phyloP scores from a whole-genome alignment of 2,329 filamentous ascomycete genomes.

The Hymenotorrendiella dingleyae region DNA sequence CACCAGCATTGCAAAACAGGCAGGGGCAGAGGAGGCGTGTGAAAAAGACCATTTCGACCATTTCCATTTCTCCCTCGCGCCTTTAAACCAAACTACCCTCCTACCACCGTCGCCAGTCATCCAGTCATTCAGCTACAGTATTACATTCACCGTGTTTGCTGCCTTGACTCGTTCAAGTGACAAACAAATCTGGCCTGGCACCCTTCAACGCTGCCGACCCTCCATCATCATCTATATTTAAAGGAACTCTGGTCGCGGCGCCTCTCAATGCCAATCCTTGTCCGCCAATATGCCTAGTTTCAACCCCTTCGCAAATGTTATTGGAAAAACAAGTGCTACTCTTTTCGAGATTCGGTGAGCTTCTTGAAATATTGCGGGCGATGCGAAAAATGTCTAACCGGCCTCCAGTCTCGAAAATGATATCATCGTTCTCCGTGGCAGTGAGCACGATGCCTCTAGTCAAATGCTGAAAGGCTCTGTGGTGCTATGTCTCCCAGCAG shows the following conservation, averaged over 20 bases:
- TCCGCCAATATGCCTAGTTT: conserved; percentile 29
- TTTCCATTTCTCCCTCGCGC: too few relatives aligned
- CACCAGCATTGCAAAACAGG: not conserved
- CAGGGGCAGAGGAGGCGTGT: not conserved
- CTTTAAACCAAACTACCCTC: too few relatives aligned
- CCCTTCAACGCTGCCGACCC: too few relatives aligned
- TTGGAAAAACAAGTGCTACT: conserved; percentile 28
- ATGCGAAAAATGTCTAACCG: conserved; percentile 9
- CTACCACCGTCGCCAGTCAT: too few relatives aligned
- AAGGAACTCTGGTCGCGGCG: not conserved
- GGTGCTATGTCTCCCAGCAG: conserved; percentile 65
- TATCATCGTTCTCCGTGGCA: conserved; percentile 72
- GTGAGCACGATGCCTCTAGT: conserved; percentile 68
- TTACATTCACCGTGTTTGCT: too few relatives aligned
- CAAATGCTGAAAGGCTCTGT: conserved; percentile 68
- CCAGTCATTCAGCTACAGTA: too few relatives aligned
- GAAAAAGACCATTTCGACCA: not conserved
- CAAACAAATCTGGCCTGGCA: too few relatives aligned
- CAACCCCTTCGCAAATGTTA: conserved; percentile 30
- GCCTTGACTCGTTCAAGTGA: conserved; percentile 9
- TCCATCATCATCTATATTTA: not conserved
- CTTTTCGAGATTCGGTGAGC: conserved; percentile 34
- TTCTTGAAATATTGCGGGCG: not conserved
- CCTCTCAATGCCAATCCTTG: conserved; percentile 2
- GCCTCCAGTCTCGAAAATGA: conserved; percentile 65